Base-by-base conservation (phyloP, 1,284 basidiomycete genomes). In the Malassezia vespertilionis region DNA sequence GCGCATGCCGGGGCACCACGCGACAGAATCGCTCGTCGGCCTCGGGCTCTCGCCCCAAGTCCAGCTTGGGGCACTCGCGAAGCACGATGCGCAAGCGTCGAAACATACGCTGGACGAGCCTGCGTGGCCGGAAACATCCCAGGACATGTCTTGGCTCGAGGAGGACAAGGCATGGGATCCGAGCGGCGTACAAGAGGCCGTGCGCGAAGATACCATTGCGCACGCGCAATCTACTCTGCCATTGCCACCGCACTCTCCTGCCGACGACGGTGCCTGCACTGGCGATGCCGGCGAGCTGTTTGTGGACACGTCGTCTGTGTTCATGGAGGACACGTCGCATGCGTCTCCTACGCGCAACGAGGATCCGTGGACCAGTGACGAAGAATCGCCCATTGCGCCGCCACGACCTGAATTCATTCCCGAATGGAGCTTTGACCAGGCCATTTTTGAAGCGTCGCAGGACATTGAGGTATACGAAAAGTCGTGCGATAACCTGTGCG, bases 361-460 rank as follows among this genome's bases (percentile, higher is more conserved):
- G 24, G 39, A 30, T 18, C 30, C 23, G n/a, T 43, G 40, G 40
- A 34, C 33, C 40, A 33, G 34, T 24, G 46, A 48, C 15, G 47
- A 44, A 12, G 34, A 39, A 11, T 30, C 30, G 10, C 20, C 23
- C 11, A 23, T 31, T n/a, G 17, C 36, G 28, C 20, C 48, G 9
- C 21, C 21, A n/a, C 41, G 48, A 15, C 48, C 48, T 21, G 48
- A 51, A 20, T 51, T 51, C 23, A 51, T 51, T 18, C 48, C 42
- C 14, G 48, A 51, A 17, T 51, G 48, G 48, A 51, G 48, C 35
- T 51, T 51, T 33, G 48, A 40, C 18, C 48, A 51, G 26, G 48
- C 48, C 4, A 36, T 34, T 32, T 51, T 45, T 33, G 48, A 51
- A 37, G 48, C 48, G 2, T 20, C 32, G 15, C 48, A 42, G 14